Evolutionary conservation across 257 asterid species (phyloP).

Genomic region (Cinchona pubescens): DNA sequence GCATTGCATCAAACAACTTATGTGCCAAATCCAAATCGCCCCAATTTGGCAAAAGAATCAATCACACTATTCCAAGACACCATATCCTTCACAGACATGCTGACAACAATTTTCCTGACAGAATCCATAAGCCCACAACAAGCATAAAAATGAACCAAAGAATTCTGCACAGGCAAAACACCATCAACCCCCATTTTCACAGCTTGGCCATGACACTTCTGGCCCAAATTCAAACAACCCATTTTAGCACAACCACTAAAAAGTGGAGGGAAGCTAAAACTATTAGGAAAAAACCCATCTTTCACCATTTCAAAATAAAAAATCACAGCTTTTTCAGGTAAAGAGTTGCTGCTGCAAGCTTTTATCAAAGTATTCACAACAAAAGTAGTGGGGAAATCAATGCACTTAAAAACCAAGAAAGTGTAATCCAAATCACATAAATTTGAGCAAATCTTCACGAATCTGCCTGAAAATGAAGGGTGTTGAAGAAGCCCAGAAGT

Average conservation of each 20-base stretch:
- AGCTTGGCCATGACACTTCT: constrained; percentile 64
- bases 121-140: constrained; percentile 39
- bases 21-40: constrained; percentile 59
- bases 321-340: constrained; percentile 37
- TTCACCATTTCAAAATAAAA: constrained; percentile 56
- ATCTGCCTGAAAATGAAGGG: constrained; percentile 60
- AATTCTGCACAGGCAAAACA: constrained; percentile 57
- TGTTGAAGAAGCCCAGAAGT: constrained; percentile 55
- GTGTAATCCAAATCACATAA: constrained; percentile 38
- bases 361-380: constrained; percentile 64
- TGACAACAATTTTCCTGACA: constrained; percentile 38
- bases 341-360: constrained; percentile 40
- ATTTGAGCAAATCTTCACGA: constrained; percentile 42
- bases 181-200: constrained; percentile 58
- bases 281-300: constrained; percentile 53
- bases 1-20: constrained; percentile 58
- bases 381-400: constrained; percentile 53
- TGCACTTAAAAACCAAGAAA: constrained; percentile 41
- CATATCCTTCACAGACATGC: constrained; percentile 48
- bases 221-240: constrained; percentile 46
- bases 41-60: constrained; percentile 45
- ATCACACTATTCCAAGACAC: constrained; percentile 62
- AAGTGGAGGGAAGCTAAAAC: constrained; percentile 60
- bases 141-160: constrained; percentile 59
- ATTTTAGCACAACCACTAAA: constrained; percentile 58